Base-by-base conservation (phyloP, 1,284 basidiomycete genomes). In the Volvariella surrecta region DNA sequence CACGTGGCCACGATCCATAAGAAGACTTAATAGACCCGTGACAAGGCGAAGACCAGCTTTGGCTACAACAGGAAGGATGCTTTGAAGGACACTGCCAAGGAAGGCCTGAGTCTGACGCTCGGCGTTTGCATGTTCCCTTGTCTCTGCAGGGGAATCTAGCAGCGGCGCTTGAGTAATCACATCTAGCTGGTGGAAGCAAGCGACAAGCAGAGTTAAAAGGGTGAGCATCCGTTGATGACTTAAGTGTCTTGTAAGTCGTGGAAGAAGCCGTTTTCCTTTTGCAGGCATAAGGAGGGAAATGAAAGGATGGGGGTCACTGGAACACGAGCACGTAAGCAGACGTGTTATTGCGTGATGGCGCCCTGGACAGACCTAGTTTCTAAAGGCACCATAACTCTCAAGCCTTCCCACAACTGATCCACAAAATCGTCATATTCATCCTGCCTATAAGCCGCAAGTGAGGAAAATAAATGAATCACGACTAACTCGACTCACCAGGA, bases 211-310 rank as follows among this genome's bases (percentile, higher is more conserved):
- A 1, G 93, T 97, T 39, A 98, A 68, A 34, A 96, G 67, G 1
- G 89, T 92, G 40, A 94, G 76, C 64, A 88, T 83, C 57, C 89
- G 86, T 48, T 88, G 74, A 22, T 78, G 73, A 49, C 76, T 76
- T 18, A 99, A 73, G 55, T 94, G 87, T n/a, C 93, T 83, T 15
- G 90, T 81, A 3, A 94, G 78, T 30, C 96, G 83, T 2, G 92
- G 88, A 32, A 99, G 72, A 16, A 99, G 74, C 48, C 83, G 82
- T 69, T 98, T 98, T 47, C 96, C 96, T 66, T 99, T 99, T 52
- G 81, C 76, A 2, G 89, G 84, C 28, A 76, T 79, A 38, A 99
- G 73, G 34, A 99, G 73, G 1, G 93, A 92, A 53, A 99, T 85
- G 66, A 99, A 98, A 0, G 96, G 96, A 66, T 99, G 96, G 3